Evolutionary conservation across 2,329 filamentous ascomycete genomes (phyloP), one percentile per base, ranked within the genome.

Genomic region (Hypoxylon sp.): DNA sequence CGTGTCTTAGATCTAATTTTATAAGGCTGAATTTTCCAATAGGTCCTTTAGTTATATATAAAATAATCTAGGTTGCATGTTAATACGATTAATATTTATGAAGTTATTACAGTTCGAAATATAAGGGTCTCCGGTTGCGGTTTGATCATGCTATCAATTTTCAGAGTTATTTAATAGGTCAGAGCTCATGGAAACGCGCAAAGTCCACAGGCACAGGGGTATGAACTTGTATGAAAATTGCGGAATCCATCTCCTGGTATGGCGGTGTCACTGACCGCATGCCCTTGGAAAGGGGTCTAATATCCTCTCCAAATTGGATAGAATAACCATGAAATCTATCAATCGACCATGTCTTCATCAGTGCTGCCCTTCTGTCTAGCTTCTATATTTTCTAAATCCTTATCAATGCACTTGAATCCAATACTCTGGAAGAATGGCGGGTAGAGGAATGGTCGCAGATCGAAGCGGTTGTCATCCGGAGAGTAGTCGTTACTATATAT

Each of bases 391-490:
- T 74, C 77, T 1, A 81, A 70, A 64, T 78, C 77, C 67, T 74
- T 73, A 59, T 84, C 81, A 39, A 83, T 82, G 71, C 73, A 80
- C 67, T 79, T 80, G 50, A 85, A 82, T 2, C 73, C 73, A 75
- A 77, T 81, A 50, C 70, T 77, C 68, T 78, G 69, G 66, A 65
- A 82, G 72, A 78, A 76, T 11, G 74, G 74, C 1, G 79, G 79
- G 54, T 81, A 81, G 51, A 82, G 63, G 71, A 82, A 81, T 3
- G 80, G 80, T 5, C 80, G 77, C 14, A 80, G 74, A 53, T 82
- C 82, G 26, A 79, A 81, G 19, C 81, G 74, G 68, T 84, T 81
- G 73, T 84, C 82, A 57, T 84, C 82, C 2, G 82, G 81, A 29
- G 78, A 80, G 62, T 78, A 77, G 19, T 74, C 74, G 29, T 78